A percentile compares a stretch with the other conserved stretches of the same genome.
phyloP scores from a whole-genome alignment of 768 basidiomycete species.

The Hysterangium stoloniferum region DNA sequence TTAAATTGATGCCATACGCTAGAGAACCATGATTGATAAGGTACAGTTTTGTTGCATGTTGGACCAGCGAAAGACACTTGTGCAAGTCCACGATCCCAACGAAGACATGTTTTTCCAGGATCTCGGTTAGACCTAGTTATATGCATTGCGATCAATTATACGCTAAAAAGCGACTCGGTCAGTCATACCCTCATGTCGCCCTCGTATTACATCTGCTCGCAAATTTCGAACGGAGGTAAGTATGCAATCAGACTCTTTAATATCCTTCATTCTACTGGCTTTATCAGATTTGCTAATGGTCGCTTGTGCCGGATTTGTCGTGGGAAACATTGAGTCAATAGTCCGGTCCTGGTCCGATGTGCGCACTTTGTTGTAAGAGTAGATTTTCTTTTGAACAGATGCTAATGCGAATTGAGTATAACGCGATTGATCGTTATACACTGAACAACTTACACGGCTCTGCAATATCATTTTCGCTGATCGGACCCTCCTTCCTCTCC shows the following conservation, averaged over 20 bases:
- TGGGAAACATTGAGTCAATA: conserved; percentile 90
- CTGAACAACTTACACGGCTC: background rate
- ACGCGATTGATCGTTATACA: background rate
- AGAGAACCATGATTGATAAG: conserved; percentile 79
- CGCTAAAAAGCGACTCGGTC: background rate
- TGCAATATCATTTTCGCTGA: conserved; percentile 11
- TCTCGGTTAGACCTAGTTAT: conserved; percentile 67
- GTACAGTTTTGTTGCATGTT: conserved; percentile 83
- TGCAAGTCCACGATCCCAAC: conserved; percentile 83
- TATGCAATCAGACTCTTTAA: conserved; percentile 69
- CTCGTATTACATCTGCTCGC: conserved; percentile 48
- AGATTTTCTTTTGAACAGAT: conserved; percentile 39
- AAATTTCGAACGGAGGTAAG: conserved; percentile 68
- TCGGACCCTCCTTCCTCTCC: conserved; percentile 20
- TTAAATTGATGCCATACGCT: no score
- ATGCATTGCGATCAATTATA: background rate
- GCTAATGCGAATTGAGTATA: conserved; percentile 12
- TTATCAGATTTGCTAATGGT: conserved; percentile 11
- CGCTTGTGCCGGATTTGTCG: conserved; percentile 43
- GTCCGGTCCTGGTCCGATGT: conserved; percentile 84
- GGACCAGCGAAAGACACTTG: conserved; percentile 72
- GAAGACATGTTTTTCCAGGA: conserved; percentile 81
- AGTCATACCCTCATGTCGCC: conserved; percentile 60
- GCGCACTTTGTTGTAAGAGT: conserved; percentile 86
- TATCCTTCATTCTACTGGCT: conserved; percentile 36